phyloP scores from a whole-genome alignment of 1,284 basidiomycete genomes.

The Trametes versicolor region DNA sequence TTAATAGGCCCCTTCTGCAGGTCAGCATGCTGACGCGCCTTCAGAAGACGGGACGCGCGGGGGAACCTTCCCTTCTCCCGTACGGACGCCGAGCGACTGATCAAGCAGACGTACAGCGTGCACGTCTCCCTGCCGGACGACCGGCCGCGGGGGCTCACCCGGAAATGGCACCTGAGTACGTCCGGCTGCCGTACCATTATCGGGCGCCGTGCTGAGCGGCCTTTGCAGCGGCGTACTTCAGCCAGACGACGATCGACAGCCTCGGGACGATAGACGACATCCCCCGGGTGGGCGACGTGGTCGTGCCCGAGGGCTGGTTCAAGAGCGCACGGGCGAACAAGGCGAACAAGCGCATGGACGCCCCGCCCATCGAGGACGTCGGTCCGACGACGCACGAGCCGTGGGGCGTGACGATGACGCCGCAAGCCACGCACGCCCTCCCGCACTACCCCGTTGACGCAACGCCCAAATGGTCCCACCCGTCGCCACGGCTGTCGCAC shows the following conservation, averaged over 20 bases:
- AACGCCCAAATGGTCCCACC: conserved; percentile 28
- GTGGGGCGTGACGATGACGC: conserved; percentile 39
- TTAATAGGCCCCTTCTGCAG: conserved; percentile 18
- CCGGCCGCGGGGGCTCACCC: conserved; percentile 64
- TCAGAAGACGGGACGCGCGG: conserved; percentile 42
- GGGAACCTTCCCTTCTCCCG: conserved; percentile 37
- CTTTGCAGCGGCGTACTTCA: conserved; percentile 78
- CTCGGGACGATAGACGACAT: conserved; percentile 74
- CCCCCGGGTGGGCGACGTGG: conserved; percentile 66
- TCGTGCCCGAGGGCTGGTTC: conserved; percentile 79
- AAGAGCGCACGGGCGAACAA: conserved; percentile 77
- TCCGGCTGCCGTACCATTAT: conserved; percentile 10
- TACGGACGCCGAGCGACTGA: conserved; percentile 53
- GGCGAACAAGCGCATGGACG: conserved; percentile 59
- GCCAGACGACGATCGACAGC: conserved; percentile 73
- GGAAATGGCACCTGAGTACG: conserved; percentile 87
- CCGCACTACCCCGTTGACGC: conserved; percentile 36
- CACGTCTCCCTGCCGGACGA: conserved; percentile 77
- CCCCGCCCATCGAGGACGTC: conserved; percentile 39
- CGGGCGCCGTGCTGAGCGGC: conserved; percentile 15
- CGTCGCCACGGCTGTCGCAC: conserved; percentile 27
- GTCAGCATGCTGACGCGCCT: conserved; percentile 10
- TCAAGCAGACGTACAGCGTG: conserved; percentile 88
- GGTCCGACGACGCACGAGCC: conserved; percentile 40
- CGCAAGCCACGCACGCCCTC: conserved; percentile 26